Evolutionary conservation across 2,329 filamentous ascomycete species (phyloP).

Genomic region (Falciphora oryzae): DNA sequence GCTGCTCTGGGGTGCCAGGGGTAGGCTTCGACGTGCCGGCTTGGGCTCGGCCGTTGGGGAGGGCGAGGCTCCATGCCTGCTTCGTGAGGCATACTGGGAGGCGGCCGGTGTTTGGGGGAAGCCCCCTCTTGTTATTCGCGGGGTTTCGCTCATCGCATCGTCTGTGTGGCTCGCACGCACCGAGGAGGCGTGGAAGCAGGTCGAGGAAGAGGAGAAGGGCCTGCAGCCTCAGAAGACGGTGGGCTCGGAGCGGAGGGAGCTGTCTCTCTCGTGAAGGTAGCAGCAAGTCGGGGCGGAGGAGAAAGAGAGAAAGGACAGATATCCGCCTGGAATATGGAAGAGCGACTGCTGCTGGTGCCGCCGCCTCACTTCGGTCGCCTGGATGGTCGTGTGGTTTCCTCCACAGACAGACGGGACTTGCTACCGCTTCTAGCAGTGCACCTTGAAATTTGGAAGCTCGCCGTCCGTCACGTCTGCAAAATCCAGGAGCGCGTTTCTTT

Average conservation of each 20-base stretch:
- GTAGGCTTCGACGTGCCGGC: slow-evolving; percentile 25
- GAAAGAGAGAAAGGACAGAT: background rate
- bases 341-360: slow-evolving; percentile 8
- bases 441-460: slow-evolving; percentile 3
- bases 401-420: background rate
- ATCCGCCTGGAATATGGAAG: no score
- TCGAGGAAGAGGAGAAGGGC: background rate
- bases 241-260: background rate
- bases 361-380: background rate
- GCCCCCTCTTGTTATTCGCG: slow-evolving; percentile 20
- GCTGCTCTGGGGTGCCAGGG: slow-evolving; percentile 40
- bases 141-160: slow-evolving; percentile 22
- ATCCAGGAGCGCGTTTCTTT: background rate
- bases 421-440: slow-evolving; percentile 1
- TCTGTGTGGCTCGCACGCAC: background rate
- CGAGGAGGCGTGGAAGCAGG: background rate
- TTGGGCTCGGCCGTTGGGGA: slow-evolving; percentile 2
- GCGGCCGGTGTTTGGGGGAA: slow-evolving; percentile 21
- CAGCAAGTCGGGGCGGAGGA: no score
- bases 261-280: no score
- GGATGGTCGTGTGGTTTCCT: background rate
- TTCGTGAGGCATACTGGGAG: slow-evolving; percentile 15
- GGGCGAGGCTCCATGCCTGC: slow-evolving; percentile 15
- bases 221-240: background rate
- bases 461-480: background rate